These are phyloP conservation scores for Scytalidium sp. DNA, from an alignment of 2,329 filamentous ascomycete genomes.

Conservation along the genomic window DNA sequence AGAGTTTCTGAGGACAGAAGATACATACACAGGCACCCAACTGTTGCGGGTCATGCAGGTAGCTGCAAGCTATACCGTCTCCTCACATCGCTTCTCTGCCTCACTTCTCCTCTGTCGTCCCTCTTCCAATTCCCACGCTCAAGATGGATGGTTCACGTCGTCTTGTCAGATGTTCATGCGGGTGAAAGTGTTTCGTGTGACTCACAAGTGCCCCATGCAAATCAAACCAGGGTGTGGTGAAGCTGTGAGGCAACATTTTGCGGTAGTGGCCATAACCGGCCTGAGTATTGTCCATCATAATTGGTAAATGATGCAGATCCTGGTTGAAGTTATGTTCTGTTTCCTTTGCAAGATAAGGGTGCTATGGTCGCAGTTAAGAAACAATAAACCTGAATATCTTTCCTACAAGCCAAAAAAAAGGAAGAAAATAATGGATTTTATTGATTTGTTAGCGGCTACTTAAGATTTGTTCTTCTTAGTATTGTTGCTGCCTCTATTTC, in stretches of 20 bases:
- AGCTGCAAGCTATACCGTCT: background rate
- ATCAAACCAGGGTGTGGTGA: too few relatives aligned
- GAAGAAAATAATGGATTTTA: background rate
- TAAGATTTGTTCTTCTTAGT: background rate
- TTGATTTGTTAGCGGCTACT: background rate
- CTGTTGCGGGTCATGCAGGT: background rate
- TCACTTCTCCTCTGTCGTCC: background rate
- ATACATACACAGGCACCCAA: background rate
- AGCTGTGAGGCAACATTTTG: too few relatives aligned
- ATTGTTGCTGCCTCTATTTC: background rate
- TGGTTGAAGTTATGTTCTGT: background rate
- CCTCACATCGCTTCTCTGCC: background rate
- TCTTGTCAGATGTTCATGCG: background rate
- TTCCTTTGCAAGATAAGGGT: background rate
- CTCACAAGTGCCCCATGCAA: too few relatives aligned
- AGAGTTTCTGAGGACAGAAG: background rate
- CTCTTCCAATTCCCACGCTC: background rate
- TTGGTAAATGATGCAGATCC: too few relatives aligned
- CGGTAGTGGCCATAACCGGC: too few relatives aligned
- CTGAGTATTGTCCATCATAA: too few relatives aligned
- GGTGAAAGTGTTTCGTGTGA: background rate
- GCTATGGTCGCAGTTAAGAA: too few relatives aligned
- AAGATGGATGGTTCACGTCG: background rate
- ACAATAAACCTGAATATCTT: background rate
- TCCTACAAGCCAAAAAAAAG: background rate